Conservation (phyloP, 73 alveolate species). For the Paramecium biaurelia region DNA sequence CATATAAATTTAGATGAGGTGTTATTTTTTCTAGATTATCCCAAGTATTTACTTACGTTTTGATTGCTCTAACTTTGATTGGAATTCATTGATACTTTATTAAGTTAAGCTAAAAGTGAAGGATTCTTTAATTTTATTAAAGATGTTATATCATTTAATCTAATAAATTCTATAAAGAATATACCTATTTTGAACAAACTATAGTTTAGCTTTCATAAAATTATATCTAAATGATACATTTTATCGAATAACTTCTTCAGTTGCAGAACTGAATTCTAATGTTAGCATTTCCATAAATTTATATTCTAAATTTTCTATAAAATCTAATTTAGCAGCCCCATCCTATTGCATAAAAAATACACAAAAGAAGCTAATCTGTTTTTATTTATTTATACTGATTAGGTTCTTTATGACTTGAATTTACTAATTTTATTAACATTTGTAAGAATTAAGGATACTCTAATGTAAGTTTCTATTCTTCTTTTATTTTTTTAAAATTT, state of each 20-base stretch:
- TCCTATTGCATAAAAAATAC: slow-evolving; percentile 54
- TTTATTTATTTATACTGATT: slow-evolving; percentile 2
- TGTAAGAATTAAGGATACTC: slow-evolving; percentile 46
- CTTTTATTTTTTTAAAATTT: slow-evolving; percentile 21
- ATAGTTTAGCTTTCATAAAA: slow-evolving; percentile 54
- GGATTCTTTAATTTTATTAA: slow-evolving; percentile 61
- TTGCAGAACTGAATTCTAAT: slow-evolving; percentile 24
- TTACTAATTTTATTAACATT: slow-evolving; percentile 53
- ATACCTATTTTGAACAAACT: slow-evolving; percentile 48
- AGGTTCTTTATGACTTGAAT: slow-evolving; percentile 57
- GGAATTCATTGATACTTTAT: slow-evolving; percentile 6
- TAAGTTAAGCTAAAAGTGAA: slow-evolving; percentile 38
- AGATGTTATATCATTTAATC: slow-evolving; percentile 60
- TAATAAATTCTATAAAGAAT: neutral
- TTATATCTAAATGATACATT: slow-evolving; percentile 60
- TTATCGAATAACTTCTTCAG: slow-evolving; percentile 43
- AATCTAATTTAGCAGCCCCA: slow-evolving; percentile 52
- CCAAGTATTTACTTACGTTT: slow-evolving; percentile 33
- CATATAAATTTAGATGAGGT: slow-evolving; percentile 21
- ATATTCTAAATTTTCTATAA: slow-evolving; percentile 63
- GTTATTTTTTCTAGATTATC: slow-evolving; percentile 6
- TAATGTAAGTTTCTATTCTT: slow-evolving; percentile 42
- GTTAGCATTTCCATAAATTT: slow-evolving; percentile 56
- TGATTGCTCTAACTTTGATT: neutral
- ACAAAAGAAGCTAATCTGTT: slow-evolving; percentile 42